These are phyloP conservation scores for Rosa multiflora DNA, from an alignment of 306 rosid genomes.

Conservation along the genomic window DNA sequence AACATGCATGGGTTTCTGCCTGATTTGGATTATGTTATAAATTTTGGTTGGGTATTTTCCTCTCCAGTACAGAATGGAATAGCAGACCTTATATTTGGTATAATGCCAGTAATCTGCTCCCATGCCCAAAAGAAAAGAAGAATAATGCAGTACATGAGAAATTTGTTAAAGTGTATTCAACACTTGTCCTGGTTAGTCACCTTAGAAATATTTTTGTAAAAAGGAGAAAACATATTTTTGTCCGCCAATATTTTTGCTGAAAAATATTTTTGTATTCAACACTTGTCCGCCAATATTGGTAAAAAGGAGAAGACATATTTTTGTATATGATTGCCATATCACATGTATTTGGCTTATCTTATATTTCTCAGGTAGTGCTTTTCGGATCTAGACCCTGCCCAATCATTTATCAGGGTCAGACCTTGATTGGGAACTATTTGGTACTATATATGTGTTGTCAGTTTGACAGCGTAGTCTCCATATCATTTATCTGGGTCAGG, in stretches of 20 bases:
- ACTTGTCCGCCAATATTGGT: neutral
- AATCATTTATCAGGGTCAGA: constrained; percentile 6
- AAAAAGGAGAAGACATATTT: neutral
- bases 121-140: neutral
- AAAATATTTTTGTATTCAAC: too few species aligned
- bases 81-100: neutral
- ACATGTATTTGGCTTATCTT: neutral
- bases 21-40: neutral
- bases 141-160: neutral
- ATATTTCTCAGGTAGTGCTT: constrained; percentile 17
- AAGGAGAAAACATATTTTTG: too few species aligned
- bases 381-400: constrained; percentile 15
- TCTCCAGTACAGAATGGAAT: neutral
- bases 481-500: neutral
- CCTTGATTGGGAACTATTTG: neutral
- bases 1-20: neutral
- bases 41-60: neutral
- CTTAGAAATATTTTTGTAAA: too few species aligned
- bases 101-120: neutral
- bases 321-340: neutral
- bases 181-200: neutral
- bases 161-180: neutral
- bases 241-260: too few species aligned
- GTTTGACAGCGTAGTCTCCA: neutral
- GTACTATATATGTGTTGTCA: neutral